Evolutionary conservation across 2,329 filamentous ascomycete species (phyloP), one percentile per base, ranked within the genome.

Genomic region (Macrophomina phaseolina): DNA sequence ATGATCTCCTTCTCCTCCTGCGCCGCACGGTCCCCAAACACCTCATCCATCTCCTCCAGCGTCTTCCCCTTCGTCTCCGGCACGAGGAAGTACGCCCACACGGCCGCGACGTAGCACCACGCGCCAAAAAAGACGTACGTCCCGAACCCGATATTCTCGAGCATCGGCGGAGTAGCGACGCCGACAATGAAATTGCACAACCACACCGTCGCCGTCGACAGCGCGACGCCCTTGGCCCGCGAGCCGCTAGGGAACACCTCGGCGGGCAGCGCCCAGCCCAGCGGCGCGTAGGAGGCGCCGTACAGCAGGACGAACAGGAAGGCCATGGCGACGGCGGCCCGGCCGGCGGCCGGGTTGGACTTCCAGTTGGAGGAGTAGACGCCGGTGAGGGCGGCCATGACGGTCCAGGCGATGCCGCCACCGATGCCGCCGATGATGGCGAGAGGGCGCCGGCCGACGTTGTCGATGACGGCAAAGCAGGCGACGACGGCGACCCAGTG

Each of bases 121-220:
- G 75, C 73, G 1, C 74, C 77, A 18, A 68, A 79, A 65, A 79
- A 79, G 1, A 72, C 71, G 46, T 77, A 78, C 0, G 75, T 75
- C 3, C 83, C 83, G 69, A 78, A 84, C 0, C 81, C 81, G 0
- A 80, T 88, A 64, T 85, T 84, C 67, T 85, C 78, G 28, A 91
- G 84, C 45, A 91, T 83, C 0, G 88, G 83, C 0, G 89, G 89
- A 0, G 88, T 90, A 34, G 90, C 84, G 71, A 91, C 83, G 45
- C 90, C 51, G 34, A 89, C 86, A 61, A 88, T 84, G 69, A 90
- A 89, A 73, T 90, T 89, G 73, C 84, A 86, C 2, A 89, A 75
- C 80, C 89, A 91, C 76, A 88, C 89, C 4, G 83, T 84, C 66
- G 84, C 86, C 0, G 87, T 90, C 0, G 86, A 87, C 1, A 90